A percentile compares a stretch with the other conserved stretches of the same genome.
phyloP scores from a whole-genome alignment of 1,139 yeast species.

The Saccharomyces hybrid region DNA sequence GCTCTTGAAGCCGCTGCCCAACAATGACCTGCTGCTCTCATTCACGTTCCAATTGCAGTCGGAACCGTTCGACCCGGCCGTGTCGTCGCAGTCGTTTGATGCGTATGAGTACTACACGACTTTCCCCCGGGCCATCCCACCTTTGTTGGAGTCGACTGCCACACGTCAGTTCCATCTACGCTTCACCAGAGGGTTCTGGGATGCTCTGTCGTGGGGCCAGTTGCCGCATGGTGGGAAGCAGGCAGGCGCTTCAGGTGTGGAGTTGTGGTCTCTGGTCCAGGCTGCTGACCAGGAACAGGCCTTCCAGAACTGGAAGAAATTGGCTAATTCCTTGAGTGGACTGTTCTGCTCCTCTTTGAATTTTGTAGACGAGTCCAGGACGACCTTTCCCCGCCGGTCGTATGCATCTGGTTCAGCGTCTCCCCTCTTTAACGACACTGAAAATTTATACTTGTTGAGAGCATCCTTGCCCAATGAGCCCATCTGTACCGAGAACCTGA shows the following conservation, averaged over 20 bases:
- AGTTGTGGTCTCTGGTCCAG: constrained; percentile 79
- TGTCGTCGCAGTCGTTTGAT: constrained; percentile 18
- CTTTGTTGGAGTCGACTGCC: constrained; percentile 57
- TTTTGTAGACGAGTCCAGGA: constrained; percentile 71
- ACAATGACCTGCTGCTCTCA: constrained; percentile 58
- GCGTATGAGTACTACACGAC: constrained; percentile 51
- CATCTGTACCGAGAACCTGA: constrained; percentile 91
- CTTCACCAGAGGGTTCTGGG: constrained; percentile 96
- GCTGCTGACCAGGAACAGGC: constrained; percentile 52
- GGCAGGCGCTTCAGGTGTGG: constrained; percentile 95
- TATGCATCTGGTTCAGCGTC: constrained; percentile 27
- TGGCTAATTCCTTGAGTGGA: constrained; percentile 78
- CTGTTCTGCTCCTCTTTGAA: constrained; percentile 92
- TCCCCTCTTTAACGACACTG: constrained; percentile 26
- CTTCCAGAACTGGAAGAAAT: constrained; percentile 54
- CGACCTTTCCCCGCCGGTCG: constrained; percentile 59
- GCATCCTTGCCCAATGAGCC: constrained; percentile 95
- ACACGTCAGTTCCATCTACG: constrained; percentile 74
- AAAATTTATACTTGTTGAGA: constrained; percentile 49
- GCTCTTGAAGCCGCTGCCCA: constrained; percentile 57
- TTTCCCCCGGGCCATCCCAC: constrained; percentile 78
- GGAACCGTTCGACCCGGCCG: constrained; percentile 33
- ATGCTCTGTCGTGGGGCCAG: constrained; percentile 78
- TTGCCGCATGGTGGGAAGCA: constrained; percentile 63
- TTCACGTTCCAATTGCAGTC: constrained; percentile 54